These are phyloP conservation scores for Aspergillus sp. DNA, from an alignment of 2,329 filamentous ascomycete genomes.

Conservation along the genomic window DNA sequence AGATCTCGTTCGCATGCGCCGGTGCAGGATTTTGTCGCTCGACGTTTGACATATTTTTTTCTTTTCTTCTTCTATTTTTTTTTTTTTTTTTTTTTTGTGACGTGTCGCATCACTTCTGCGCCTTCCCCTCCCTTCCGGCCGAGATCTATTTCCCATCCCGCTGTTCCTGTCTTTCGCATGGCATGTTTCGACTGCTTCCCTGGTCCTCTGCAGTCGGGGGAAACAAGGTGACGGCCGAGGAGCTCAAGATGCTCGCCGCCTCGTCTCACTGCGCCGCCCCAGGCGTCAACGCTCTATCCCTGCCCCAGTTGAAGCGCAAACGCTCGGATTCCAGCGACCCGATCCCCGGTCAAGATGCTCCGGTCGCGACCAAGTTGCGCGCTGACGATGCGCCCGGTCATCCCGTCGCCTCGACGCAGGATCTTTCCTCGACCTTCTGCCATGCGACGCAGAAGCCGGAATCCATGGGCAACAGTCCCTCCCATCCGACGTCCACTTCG, in stretches of 20 bases:
- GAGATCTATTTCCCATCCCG: conserved; percentile 4
- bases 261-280: conserved; percentile 34
- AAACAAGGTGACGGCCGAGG: conserved; percentile 45
- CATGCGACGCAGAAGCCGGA: conserved; percentile 9
- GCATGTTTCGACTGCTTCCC: conserved; percentile 50
- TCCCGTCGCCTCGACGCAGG: conserved; percentile 6
- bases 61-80: neutral
- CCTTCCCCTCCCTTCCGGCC: conserved; percentile 5
- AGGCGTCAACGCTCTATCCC: conserved; percentile 27
- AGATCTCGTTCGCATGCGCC: conserved; percentile 25
- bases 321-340: conserved; percentile 51
- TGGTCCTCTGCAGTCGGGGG: conserved; percentile 47
- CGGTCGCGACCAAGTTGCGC: conserved; percentile 32
- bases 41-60: neutral
- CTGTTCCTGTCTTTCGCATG: conserved; percentile 38
- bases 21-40: conserved; percentile 15
- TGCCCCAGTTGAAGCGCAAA: conserved; percentile 60
- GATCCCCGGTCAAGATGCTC: conserved; percentile 26
- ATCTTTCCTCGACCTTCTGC: conserved; percentile 12
- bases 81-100: conserved; percentile 7
- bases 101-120: conserved; percentile 11
- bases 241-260: conserved; percentile 45
- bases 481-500: conserved; percentile 1
- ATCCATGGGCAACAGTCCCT: conserved; percentile 12
- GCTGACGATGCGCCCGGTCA: conserved; percentile 24